These are phyloP conservation scores for Punica granatum DNA, from an alignment of 345 rosid genomes.

Conservation along the genomic window DNA sequence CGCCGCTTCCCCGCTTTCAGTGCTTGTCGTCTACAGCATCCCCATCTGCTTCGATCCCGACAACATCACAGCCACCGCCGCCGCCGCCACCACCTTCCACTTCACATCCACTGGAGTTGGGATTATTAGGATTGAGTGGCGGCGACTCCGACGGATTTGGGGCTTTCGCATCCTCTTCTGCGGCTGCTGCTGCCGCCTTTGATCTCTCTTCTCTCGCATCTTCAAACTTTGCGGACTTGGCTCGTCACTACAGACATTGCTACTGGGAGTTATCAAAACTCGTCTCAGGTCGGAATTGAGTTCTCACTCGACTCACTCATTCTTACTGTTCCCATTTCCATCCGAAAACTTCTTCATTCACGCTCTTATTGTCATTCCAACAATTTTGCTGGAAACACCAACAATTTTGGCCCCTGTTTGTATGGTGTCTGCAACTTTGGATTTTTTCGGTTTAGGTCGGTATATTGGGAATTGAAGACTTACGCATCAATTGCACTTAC, in stretches of 20 bases:
- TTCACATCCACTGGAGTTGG: conserved; percentile 21
- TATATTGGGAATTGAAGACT: background rate
- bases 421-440: background rate
- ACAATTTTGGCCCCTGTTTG: background rate
- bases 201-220: conserved; percentile 21
- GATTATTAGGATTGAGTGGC: conserved; percentile 16
- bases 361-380: no score
- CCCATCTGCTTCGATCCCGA: conserved; percentile 13
- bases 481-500: background rate
- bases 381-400: background rate
- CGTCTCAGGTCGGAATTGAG: conserved; percentile 74
- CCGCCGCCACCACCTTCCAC: no score
- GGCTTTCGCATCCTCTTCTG: conserved; percentile 12
- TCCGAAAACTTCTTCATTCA: no score
- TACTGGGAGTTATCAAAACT: conserved; percentile 94
- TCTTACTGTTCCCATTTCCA: background rate
- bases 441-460: background rate
- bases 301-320: background rate
- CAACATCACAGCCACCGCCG: conserved; percentile 12
- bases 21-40: conserved; percentile 13
- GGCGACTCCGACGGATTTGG: conserved; percentile 31
- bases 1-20: conserved; percentile 5
- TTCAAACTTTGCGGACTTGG: conserved; percentile 27
- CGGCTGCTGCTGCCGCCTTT: no score
- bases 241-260: conserved; percentile 59